Base-by-base conservation (phyloP, 306 rosid genomes). In the Glycine latifolia region DNA sequence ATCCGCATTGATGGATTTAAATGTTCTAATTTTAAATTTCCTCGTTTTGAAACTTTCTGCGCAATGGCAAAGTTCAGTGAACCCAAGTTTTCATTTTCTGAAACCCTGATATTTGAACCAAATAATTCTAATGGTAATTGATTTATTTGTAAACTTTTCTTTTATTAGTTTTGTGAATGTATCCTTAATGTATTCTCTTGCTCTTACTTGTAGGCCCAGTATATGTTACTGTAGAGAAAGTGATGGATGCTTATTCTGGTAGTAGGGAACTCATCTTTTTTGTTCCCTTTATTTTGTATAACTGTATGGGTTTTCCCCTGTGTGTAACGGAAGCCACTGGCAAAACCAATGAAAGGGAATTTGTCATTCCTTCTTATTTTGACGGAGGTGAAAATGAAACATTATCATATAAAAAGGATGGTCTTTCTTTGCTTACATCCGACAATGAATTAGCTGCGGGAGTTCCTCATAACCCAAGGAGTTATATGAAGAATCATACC, bases 271-370 rank as follows among this genome's bases (percentile, higher is more conserved):
- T 95, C 49, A 62, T 85, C 59, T 77, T 95, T 75, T 91, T 75
- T 75, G 97, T 90, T 81, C 99, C 97, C 52, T 91, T 90, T 86
- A 87, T 95, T 78, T 83, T 95, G 79, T 95, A 93, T 85, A 95
- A 95, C 82, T 95, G 99, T 85, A 84, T 87, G 73, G 95, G 94
- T 67, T 93, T 93, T 77, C 93, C 97, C 13, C 83, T 95, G 37
- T 37, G 73, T 71, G 87, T 93, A 46, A 88, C 89, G 55, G 94
- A 93, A 80, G 78, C 88, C 73, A 82, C 85, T 31, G 81, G 72
- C 68, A 90, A 90, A 83, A 68, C 69, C 14, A 85, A 87, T 16
- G 88, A 87, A 75, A 82, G 65, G 87, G 83, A 86, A 67, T 85
- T 75, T 55, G 74, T 83, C 17, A 78, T 95, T 58, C 95, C 97